Evolutionary conservation across 202 grass and related monocot genomes (phyloP).

Genomic region (Digitaria exilis): DNA sequence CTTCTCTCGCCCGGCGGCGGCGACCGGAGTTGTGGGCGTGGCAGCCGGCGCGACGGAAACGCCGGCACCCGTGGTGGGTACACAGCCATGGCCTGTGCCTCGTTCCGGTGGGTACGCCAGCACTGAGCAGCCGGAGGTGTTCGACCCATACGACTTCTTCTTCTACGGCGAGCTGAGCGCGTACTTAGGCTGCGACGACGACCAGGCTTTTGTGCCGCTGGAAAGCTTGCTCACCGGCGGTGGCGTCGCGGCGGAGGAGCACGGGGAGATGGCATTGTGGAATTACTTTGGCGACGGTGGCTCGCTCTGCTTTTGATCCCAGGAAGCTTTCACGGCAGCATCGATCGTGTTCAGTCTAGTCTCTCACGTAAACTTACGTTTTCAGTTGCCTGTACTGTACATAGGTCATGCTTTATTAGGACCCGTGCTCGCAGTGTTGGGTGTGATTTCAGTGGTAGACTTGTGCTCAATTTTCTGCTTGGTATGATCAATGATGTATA

Average conservation of each 20-base stretch:
- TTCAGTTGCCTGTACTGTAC: neutral
- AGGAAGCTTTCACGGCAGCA: neutral
- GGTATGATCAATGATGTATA: neutral
- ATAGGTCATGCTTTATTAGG: neutral
- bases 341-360: neutral
- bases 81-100: neutral
- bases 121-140: neutral
- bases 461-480: neutral
- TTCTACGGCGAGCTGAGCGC: neutral
- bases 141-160: conserved; percentile 7
- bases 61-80: neutral
- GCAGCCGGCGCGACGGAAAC: neutral
- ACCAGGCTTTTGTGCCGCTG: neutral
- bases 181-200: neutral
- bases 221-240: neutral
- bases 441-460: neutral
- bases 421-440: neutral
- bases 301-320: conserved; percentile 5
- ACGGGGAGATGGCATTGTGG: neutral
- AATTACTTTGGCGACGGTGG: conserved; percentile 3
- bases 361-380: neutral
- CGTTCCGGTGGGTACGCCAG: neutral
- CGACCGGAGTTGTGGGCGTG: neutral
- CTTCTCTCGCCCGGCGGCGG: neutral
- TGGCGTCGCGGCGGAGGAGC: neutral